phyloP scores from a whole-genome alignment of 202 grass and related monocot genomes.

The Zoysia matrella region DNA sequence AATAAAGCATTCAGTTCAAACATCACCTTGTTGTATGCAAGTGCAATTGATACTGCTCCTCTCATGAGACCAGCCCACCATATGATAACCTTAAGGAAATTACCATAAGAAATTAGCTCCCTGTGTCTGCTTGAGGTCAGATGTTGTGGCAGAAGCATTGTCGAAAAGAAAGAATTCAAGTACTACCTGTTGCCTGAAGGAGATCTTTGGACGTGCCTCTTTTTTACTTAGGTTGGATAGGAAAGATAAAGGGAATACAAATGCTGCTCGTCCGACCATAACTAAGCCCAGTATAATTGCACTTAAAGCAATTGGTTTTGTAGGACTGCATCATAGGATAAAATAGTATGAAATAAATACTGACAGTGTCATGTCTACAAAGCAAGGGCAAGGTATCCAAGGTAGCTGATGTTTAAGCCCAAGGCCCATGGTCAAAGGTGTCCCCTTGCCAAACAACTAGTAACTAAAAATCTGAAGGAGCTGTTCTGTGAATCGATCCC shows the following conservation, averaged over 20 bases:
- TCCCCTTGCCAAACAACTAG: slow-evolving; percentile 20
- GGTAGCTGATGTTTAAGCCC: neutral
- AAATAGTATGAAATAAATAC: slow-evolving; percentile 6
- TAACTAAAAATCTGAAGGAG: slow-evolving; percentile 31
- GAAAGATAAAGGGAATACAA: slow-evolving; percentile 84
- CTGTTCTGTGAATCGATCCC: slow-evolving; percentile 14
- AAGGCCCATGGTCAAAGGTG: neutral
- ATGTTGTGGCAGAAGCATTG: slow-evolving; percentile 9
- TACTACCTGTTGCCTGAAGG: slow-evolving; percentile 82
- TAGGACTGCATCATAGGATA: slow-evolving; percentile 66
- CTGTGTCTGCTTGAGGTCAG: slow-evolving; percentile 21
- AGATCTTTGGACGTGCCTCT: slow-evolving; percentile 66
- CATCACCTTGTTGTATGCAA: slow-evolving; percentile 96
- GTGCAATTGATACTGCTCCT: slow-evolving; percentile 65
- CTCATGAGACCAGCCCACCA: slow-evolving; percentile 67
- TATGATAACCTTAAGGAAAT: slow-evolving; percentile 68
- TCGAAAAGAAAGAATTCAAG: slow-evolving; percentile 9
- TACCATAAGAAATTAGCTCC: slow-evolving; percentile 35
- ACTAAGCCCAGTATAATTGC: slow-evolving; percentile 84
- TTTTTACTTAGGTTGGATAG: slow-evolving; percentile 84
- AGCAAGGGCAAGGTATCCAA: slow-evolving; percentile 22
- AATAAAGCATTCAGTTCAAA: slow-evolving; percentile 19
- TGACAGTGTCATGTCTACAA: slow-evolving; percentile 4
- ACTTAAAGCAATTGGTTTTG: slow-evolving; percentile 79
- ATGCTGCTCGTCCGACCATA: slow-evolving; percentile 89